Base-by-base conservation (phyloP, 2,329 filamentous ascomycete species). In the Penicillium sp. region DNA sequence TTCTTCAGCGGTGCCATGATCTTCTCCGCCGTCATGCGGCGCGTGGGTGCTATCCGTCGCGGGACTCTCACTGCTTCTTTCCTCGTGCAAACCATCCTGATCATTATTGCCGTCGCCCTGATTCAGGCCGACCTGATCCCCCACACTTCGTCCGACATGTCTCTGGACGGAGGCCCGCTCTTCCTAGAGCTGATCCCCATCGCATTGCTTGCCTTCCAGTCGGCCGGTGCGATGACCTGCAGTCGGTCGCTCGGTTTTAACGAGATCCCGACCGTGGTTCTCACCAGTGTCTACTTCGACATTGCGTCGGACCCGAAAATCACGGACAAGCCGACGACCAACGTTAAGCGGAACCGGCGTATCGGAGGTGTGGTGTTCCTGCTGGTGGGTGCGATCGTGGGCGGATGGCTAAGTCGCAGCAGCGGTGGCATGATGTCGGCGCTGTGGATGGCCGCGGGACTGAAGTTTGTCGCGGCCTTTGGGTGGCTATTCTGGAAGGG, bases 271-370 rank as follows among this genome's bases (percentile, higher is more conserved):
- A 73, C 70, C 7, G 70, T 73, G 13, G 72, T 74, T 5, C 53
- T 74, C 52, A 74, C 72, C 9, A 72, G 70, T 35, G 61, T 73
- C 11, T 74, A 73, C 49, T 72, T 71, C 52, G 72, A 74, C 49
- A 66, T 74, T 37, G 68, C 68, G 2, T 67, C 68, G 4, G 72
- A 74, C 47, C 64, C 69, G 10, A 65, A 63, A 34, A 52, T 72
- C 22, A 52, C 53, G 0, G 56, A 53, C 3, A 60, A 59, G 41
- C 65, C 69, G n/a, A 60, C 56, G 13, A 52, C 62, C 34, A 74
- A 73, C 48, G 61, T 61, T 4, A 70, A 70, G 55, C 58, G 67
- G 22, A 66, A 69, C 54, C 56, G 68, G 31, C 62, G 69, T 27
- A 46, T 71, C 10, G 66, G 63, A 4, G 62, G 68, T 9, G 69